Conservation (phyloP, 371 early-diverging fungal genomes). For the Rhizopus sp. region DNA sequence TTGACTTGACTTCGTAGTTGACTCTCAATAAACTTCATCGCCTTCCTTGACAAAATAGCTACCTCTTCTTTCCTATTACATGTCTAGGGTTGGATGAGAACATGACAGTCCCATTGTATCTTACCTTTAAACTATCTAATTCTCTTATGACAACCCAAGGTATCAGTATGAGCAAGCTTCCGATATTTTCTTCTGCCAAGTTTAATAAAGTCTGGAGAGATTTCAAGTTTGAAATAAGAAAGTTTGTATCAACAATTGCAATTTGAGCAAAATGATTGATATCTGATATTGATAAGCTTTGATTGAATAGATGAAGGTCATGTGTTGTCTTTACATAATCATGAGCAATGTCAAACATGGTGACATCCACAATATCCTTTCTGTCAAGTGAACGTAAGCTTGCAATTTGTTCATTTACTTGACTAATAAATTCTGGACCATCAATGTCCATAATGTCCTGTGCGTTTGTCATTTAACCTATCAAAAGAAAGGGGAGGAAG, state of each 20-base stretch:
- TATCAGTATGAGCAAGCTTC: constrained; percentile 28
- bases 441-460: constrained; percentile 42
- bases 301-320: neutral
- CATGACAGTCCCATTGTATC: neutral
- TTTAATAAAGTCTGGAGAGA: constrained; percentile 24
- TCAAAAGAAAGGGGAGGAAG: neutral
- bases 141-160: constrained; percentile 48
- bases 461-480: neutral
- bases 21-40: constrained; percentile 37
- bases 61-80: constrained; percentile 5
- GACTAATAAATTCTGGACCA: constrained; percentile 38
- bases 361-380: neutral
- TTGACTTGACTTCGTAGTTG: constrained; percentile 13
- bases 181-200: constrained; percentile 26
- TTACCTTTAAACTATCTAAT: constrained; percentile 40
- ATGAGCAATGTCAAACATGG: neutral
- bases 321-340: neutral
- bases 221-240: constrained; percentile 39
- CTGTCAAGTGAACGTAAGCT: constrained; percentile 17
- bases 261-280: constrained; percentile 14
- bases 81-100: neutral
- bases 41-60: constrained; percentile 20
- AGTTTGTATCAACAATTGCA: constrained; percentile 44
- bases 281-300: neutral
- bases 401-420: constrained; percentile 36